phyloP scores from a whole-genome alignment of 1,284 basidiomycete genomes.

The Cutaneotrichosporon sp. region DNA sequence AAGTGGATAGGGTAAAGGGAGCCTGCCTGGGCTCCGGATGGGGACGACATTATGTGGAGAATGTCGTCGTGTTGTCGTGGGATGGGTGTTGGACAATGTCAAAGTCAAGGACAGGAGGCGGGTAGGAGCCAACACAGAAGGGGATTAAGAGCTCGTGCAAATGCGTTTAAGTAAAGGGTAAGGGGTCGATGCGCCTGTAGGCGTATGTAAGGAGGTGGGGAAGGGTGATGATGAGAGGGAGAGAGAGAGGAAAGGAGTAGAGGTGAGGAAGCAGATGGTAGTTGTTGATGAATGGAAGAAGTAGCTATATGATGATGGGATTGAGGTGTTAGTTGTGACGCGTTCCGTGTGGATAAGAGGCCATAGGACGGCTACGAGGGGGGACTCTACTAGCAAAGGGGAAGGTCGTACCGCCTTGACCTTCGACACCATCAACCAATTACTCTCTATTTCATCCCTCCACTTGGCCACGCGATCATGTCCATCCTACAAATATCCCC shows the following conservation, averaged over 20 bases:
- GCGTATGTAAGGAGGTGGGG: neutral
- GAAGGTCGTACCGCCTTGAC: too few species aligned
- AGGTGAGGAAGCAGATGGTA: neutral
- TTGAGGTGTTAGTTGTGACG: neutral
- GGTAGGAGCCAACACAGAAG: neutral
- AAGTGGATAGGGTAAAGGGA: constrained; percentile 52
- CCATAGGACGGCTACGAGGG: too few species aligned
- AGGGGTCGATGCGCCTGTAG: neutral
- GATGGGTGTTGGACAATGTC: neutral
- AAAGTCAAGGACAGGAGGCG: neutral
- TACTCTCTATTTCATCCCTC: neutral
- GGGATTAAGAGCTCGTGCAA: constrained; percentile 1
- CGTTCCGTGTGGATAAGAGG: neutral
- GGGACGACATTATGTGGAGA: constrained; percentile 31
- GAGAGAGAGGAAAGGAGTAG: neutral
- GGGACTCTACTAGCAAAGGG: too few species aligned
- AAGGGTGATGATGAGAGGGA: constrained; percentile 3
- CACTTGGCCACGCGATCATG: neutral
- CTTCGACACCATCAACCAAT: too few species aligned
- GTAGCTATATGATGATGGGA: neutral
- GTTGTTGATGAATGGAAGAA: neutral
- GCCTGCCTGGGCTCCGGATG: constrained; percentile 27
- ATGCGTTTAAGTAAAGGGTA: constrained; percentile 1
- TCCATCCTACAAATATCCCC: neutral
- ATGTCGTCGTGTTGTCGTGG: constrained; percentile 1